These are phyloP conservation scores for Rasamsonia emersonii DNA, from an alignment of 2,329 filamentous ascomycete species.

Conservation along the genomic window DNA sequence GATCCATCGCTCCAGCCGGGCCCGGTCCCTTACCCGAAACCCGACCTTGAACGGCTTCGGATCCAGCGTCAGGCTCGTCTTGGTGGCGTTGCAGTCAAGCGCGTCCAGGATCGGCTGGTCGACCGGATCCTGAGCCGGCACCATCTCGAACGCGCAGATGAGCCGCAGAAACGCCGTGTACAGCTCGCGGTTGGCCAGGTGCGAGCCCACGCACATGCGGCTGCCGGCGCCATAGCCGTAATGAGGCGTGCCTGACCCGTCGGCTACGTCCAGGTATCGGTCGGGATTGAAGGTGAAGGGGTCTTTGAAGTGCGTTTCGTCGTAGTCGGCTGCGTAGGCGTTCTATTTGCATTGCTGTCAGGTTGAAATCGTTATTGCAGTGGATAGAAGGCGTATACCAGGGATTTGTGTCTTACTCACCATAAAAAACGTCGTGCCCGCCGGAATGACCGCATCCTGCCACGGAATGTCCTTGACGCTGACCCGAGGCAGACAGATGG, in stretches of 20 bases:
- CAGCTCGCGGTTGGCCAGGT: slow-evolving; percentile 55
- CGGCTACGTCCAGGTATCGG: slow-evolving; percentile 52
- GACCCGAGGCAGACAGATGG: slow-evolving; percentile 66
- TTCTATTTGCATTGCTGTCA: too few species aligned
- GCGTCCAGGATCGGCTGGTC: slow-evolving; percentile 48
- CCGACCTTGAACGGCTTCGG: slow-evolving; percentile 55
- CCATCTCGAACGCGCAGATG: slow-evolving; percentile 50
- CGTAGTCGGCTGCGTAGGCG: slow-evolving; percentile 66
- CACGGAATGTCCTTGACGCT: slow-evolving; percentile 65
- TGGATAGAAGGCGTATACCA: too few species aligned
- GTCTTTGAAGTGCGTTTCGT: slow-evolving; percentile 57
- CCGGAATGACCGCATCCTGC: slow-evolving; percentile 58
- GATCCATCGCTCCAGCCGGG: slow-evolving; percentile 45
- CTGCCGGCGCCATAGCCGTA: slow-evolving; percentile 56
- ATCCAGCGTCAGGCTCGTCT: slow-evolving; percentile 52
- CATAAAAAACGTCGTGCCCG: slow-evolving; percentile 74
- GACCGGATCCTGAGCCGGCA: slow-evolving; percentile 35
- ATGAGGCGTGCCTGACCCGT: slow-evolving; percentile 48
- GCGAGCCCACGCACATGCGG: slow-evolving; percentile 55
- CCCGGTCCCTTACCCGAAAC: slow-evolving; percentile 41
- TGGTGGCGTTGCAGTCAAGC: slow-evolving; percentile 48
- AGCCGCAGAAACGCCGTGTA: slow-evolving; percentile 53
- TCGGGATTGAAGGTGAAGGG: slow-evolving; percentile 59
- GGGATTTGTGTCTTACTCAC: slow-evolving; percentile 31
- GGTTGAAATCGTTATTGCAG: too few species aligned